These are phyloP conservation scores for Cordyceps militaris DNA, from an alignment of 2,329 filamentous ascomycete genomes.

Conservation along the genomic window DNA sequence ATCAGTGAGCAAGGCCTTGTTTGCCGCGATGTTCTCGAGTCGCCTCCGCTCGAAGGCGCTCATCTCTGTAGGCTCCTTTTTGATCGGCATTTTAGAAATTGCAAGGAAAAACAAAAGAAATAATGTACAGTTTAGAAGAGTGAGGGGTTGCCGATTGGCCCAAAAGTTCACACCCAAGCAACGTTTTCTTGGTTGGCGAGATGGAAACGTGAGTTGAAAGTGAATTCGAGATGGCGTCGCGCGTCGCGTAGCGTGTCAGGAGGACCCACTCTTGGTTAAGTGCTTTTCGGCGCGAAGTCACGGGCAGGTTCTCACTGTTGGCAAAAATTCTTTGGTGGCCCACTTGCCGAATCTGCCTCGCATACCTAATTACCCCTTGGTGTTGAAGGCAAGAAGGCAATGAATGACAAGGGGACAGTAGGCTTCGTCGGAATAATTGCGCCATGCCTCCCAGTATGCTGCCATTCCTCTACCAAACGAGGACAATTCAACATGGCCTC, in stretches of 20 bases:
- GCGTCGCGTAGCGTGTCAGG: constrained; percentile 6
- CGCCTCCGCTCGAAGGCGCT: constrained; percentile 84
- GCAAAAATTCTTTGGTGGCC: constrained; percentile 6
- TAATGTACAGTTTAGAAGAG: neutral
- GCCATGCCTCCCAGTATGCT: constrained; percentile 36
- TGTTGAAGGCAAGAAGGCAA: neutral
- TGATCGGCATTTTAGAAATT: constrained; percentile 36
- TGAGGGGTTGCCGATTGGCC: too few relatives aligned
- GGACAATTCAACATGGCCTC: constrained; percentile 39
- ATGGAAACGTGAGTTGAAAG: constrained; percentile 1
- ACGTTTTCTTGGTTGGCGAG: neutral
- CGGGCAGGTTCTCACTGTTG: constrained; percentile 16
- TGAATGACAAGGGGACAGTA: neutral
- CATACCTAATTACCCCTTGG: neutral
- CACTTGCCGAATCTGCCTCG: neutral
- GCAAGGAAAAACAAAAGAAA: accelerated
- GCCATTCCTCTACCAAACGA: constrained; percentile 67
- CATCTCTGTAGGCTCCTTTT: constrained; percentile 41
- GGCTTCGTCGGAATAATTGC: neutral
- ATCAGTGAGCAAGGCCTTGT: constrained; percentile 72
- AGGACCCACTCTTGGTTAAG: constrained; percentile 17
- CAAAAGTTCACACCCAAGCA: neutral
- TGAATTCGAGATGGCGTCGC: constrained; percentile 5
- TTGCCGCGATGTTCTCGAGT: constrained; percentile 79
- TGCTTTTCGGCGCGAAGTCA: constrained; percentile 27